phyloP scores from a whole-genome alignment of 2,329 filamentous ascomycete species.

The Exophiala dermatitidis region DNA sequence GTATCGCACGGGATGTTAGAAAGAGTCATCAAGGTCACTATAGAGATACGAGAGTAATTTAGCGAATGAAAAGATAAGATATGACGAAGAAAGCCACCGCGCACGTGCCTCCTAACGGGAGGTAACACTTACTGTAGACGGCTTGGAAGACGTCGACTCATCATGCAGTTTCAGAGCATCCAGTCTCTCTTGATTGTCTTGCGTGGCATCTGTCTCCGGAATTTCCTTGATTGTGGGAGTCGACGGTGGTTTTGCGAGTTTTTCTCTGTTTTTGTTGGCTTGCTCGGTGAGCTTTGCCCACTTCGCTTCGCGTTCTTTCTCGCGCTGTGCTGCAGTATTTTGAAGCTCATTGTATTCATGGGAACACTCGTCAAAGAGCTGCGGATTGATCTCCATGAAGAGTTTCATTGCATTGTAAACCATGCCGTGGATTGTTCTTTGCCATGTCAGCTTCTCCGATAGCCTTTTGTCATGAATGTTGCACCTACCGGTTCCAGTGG shows the following conservation, averaged over 20 bases:
- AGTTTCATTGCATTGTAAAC: conserved; percentile 99
- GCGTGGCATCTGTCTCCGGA: conserved; percentile 70
- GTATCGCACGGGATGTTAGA: conserved; percentile 41
- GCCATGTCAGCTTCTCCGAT: conserved; percentile 28
- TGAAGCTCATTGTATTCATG: conserved; percentile 97
- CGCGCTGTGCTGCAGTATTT: conserved; percentile 78
- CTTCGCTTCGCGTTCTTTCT: conserved; percentile 72
- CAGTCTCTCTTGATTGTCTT: conserved; percentile 78
- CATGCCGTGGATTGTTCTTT: conserved; percentile 96
- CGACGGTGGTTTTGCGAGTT: conserved; percentile 32
- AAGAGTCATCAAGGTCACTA: conserved; percentile 37
- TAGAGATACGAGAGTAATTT: conserved; percentile 33
- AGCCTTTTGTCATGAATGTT: conserved; percentile 6
- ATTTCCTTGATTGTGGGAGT: conserved; percentile 33
- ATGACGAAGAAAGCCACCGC: neutral
- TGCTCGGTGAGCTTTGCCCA: conserved; percentile 82
- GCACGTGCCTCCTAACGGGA: neutral
- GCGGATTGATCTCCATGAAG: conserved; percentile 99
- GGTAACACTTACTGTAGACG: conserved; percentile 40
- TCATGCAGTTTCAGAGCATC: conserved; percentile 89
- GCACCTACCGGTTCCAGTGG: conserved; percentile 84
- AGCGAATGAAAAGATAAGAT: conserved; percentile 33
- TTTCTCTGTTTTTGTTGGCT: conserved; percentile 61
- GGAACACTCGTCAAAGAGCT: conserved; percentile 96
- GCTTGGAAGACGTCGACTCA: conserved; percentile 47